Evolutionary conservation across 768 basidiomycete species (phyloP).

Genomic region (Dendrothele bispora): DNA sequence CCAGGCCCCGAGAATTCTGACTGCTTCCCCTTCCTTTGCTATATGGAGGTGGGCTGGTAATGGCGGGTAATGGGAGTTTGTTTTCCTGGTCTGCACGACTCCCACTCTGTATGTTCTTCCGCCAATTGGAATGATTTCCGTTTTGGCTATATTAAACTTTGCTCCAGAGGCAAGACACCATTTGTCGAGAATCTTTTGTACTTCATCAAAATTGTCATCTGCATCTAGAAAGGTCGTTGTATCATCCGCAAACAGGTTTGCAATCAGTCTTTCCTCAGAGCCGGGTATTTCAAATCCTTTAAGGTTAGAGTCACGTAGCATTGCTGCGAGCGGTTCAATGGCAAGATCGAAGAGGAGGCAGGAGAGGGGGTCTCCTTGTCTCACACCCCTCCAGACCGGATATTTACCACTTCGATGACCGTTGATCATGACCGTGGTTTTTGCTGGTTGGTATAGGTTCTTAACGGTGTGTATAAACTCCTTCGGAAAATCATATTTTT

Average conservation of each 20-base stretch:
- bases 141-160: conserved; percentile 23
- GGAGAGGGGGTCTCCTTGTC: conserved; percentile 28
- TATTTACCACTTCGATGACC: conserved; percentile 15
- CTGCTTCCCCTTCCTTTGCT: neutral
- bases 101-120: neutral
- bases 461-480: conserved; percentile 13
- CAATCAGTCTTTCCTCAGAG: conserved; percentile 1
- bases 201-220: neutral
- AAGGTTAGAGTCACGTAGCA: conserved; percentile 15
- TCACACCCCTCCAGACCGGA: conserved; percentile 18
- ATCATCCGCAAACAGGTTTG: conserved; percentile 27
- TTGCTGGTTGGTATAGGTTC: conserved; percentile 17
- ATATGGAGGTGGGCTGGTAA: conserved; percentile 3
- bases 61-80: neutral
- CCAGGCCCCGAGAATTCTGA: conserved; percentile 5
- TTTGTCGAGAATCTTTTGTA: conserved; percentile 2
- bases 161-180: conserved; percentile 14
- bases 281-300: conserved; percentile 18
- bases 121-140: conserved; percentile 22
- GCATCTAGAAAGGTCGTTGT: conserved; percentile 18
- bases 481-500: neutral
- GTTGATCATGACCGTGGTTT: conserved; percentile 23
- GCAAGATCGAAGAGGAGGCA: conserved; percentile 29
- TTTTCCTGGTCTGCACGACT: neutral
- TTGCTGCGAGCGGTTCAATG: conserved; percentile 18